A percentile compares a stretch with the other conserved stretches of the same genome.
Conservation (phyloP, 805 yeast genomes). For the Kluyveromyces lactis region DNA sequence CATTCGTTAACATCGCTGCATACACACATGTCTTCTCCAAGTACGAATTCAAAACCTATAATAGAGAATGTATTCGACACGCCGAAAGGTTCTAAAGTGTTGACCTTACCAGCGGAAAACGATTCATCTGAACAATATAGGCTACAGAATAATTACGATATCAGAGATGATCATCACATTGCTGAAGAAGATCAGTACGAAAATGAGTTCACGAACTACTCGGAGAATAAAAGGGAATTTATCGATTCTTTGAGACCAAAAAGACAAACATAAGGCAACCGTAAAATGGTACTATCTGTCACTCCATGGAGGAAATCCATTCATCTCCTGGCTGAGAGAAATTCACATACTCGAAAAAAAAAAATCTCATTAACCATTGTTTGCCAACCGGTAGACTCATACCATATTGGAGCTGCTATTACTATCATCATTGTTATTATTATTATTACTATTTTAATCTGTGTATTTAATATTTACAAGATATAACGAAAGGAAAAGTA, state of each 20-base stretch:
- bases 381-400: too few species aligned
- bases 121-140: constrained; percentile 18
- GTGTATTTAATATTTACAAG: constrained; percentile 5
- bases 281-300: too few species aligned
- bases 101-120: constrained; percentile 5
- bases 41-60: constrained; percentile 17
- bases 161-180: constrained; percentile 26
- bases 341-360: too few species aligned
- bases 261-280: constrained; percentile 7
- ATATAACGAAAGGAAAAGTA: too few species aligned
- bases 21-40: constrained; percentile 21
- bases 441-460: background rate
- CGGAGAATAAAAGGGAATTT: constrained; percentile 35
- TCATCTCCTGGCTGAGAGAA: too few species aligned
- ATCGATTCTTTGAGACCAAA: constrained; percentile 35
- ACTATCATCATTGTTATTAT: too few species aligned
- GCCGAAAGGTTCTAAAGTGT: constrained; percentile 13
- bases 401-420: too few species aligned
- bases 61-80: constrained; percentile 20
- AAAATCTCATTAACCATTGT: too few species aligned
- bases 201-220: constrained; percentile 39
- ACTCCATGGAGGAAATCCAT: too few species aligned
- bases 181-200: constrained; percentile 39
- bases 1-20: constrained; percentile 16
- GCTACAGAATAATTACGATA: constrained; percentile 29